phyloP scores from a whole-genome alignment of 2,329 filamentous ascomycete genomes.

The Verticillium albo-atrum region DNA sequence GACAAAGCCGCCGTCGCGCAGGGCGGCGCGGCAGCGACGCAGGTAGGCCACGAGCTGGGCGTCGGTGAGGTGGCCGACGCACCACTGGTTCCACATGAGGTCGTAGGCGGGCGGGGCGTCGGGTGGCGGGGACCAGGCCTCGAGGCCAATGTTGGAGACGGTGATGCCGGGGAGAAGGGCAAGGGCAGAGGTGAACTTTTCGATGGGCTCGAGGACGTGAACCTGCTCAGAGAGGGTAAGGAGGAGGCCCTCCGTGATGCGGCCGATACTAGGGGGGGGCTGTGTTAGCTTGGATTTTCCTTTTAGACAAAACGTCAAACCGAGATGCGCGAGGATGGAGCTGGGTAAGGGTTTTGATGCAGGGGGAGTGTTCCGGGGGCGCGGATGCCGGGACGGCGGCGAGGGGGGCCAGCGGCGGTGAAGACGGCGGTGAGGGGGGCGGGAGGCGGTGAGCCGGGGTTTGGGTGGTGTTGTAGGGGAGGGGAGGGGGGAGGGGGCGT shows the following conservation, averaged over 20 bases:
- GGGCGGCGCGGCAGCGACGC: conserved; percentile 46
- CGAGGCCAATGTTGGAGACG: conserved; percentile 69
- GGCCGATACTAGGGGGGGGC: conserved; percentile 62
- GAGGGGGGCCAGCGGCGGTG: conserved; percentile 3
- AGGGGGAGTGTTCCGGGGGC: conserved; percentile 3
- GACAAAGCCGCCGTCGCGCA: conserved; percentile 26
- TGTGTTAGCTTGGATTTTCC: neutral
- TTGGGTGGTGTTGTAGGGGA: neutral
- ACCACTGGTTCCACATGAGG: conserved; percentile 90
- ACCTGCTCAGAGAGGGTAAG: conserved; percentile 63
- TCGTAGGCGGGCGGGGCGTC: conserved; percentile 54
- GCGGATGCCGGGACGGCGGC: conserved; percentile 5
- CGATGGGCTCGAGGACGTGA: conserved; percentile 81
- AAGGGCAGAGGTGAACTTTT: conserved; percentile 68
- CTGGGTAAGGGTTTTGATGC: neutral
- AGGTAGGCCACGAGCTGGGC: conserved; percentile 66
- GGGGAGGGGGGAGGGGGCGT: neutral
- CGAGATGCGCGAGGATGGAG: neutral
- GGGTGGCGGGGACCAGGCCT: conserved; percentile 57
- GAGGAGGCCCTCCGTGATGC: conserved; percentile 77
- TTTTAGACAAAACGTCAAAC: too few species aligned
- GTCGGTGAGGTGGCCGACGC: conserved; percentile 77
- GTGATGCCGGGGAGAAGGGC: conserved; percentile 55
- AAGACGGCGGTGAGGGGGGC: neutral
- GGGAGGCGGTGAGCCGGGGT: neutral